Percentiles rank a stretch among this genome's conserved stretches.
phyloP scores from a whole-genome alignment of 139 green algal species.

The Haematococcus lacustris region DNA sequence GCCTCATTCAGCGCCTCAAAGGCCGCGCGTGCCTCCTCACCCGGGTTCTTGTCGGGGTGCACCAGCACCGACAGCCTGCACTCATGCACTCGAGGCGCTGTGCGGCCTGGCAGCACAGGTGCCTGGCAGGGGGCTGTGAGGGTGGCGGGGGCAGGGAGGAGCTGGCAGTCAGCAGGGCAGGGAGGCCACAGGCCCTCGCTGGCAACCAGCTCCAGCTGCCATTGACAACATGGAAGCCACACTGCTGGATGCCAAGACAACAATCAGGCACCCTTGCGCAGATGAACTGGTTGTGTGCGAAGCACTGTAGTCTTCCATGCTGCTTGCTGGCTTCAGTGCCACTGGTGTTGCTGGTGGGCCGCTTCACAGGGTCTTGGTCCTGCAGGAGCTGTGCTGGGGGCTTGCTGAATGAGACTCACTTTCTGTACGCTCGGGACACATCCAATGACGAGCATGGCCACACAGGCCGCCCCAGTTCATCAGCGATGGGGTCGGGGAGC shows the following conservation, averaged over 20 bases:
- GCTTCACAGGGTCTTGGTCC: too few relatives aligned
- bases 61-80: conserved; percentile 59
- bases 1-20: conserved; percentile 68
- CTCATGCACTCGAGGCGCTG: background rate
- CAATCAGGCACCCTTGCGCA: too few relatives aligned
- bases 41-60: conserved; percentile 72
- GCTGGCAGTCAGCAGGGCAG: background rate
- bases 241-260: too few relatives aligned
- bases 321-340: too few relatives aligned
- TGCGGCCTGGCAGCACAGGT: background rate
- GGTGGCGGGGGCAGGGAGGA: background rate
- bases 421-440: conserved; percentile 60
- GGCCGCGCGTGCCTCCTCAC: conserved; percentile 26
- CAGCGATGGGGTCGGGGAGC: conserved; percentile 48
- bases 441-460: conserved; percentile 50
- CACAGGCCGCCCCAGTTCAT: conserved; percentile 51
- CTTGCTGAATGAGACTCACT: conserved; percentile 9
- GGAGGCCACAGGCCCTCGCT: background rate
- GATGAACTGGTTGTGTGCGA: too few relatives aligned
- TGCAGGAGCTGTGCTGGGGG: too few relatives aligned
- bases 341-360: background rate
- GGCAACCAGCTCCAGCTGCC: too few relatives aligned
- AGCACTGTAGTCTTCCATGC: too few relatives aligned
- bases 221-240: background rate
- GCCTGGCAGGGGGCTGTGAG: too few relatives aligned